Evolutionary conservation across 179 eudicot genomes (phyloP).

Genomic region (Vitellaria paradoxa): DNA sequence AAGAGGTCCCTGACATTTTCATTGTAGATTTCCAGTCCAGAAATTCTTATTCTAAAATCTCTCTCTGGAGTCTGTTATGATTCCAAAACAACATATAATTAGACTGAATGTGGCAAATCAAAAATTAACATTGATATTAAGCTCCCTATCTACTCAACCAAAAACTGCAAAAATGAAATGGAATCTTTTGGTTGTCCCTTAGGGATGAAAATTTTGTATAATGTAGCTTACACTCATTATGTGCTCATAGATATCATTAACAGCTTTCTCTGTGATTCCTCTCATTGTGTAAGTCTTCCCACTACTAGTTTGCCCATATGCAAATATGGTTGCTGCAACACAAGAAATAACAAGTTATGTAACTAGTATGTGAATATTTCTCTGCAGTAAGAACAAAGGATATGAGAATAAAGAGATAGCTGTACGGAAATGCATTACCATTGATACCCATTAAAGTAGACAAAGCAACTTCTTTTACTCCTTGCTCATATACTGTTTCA

Average conservation of each 20-base stretch:
- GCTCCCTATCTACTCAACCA: not conserved
- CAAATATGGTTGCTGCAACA: conserved; percentile 74
- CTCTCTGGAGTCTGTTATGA: conserved; percentile 76
- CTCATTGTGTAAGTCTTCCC: conserved; percentile 94
- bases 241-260: conserved; percentile 45
- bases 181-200: not conserved
- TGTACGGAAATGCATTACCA: conserved; percentile 39
- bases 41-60: conserved; percentile 76
- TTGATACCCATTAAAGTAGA: conserved; percentile 81
- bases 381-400: not conserved
- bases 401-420: not conserved
- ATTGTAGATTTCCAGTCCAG: conserved; percentile 96
- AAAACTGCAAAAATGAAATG: not conserved
- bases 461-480: conserved; percentile 82
- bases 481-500: conserved; percentile 79
- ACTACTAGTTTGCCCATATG: conserved; percentile 97
- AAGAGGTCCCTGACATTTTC: conserved; percentile 91
- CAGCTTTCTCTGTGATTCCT: conserved; percentile 81
- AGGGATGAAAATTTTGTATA: not conserved
- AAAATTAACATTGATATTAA: not conserved
- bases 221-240: conserved; percentile 32
- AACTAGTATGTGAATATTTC: not conserved
- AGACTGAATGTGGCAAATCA: not conserved
- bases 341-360: conserved; percentile 6
- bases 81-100: conserved; percentile 13